Conservation (phyloP, 495 filamentous ascomycete species). For the Aspergillus haitiensis region DNA sequence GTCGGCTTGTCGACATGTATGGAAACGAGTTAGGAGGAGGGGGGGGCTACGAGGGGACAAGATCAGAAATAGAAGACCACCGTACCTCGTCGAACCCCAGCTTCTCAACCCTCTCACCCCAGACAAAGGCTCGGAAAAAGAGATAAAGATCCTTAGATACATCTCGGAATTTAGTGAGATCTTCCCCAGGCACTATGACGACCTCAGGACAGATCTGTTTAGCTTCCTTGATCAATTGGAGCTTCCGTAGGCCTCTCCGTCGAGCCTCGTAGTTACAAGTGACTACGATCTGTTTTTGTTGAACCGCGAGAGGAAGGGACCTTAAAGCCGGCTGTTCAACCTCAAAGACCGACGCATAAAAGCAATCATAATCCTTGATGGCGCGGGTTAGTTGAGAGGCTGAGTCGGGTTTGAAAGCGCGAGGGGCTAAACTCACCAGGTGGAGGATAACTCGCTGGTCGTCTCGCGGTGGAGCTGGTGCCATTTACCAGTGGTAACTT, state of each 20-base stretch:
- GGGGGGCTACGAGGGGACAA: no score
- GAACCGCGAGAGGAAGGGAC: conserved; percentile 68
- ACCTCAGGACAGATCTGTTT: conserved; percentile 79
- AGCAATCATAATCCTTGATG: conserved; percentile 84
- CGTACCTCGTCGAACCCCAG: conserved; percentile 82
- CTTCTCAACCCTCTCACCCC: conserved; percentile 73
- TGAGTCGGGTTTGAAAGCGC: neutral
- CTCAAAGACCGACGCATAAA: conserved; percentile 90
- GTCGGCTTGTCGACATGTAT: no score
- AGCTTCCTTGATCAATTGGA: conserved; percentile 80
- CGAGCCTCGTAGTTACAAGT: conserved; percentile 95
- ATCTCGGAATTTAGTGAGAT: conserved; percentile 81
- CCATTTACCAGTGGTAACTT: conserved; percentile 30
- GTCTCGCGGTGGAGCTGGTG: conserved; percentile 49
- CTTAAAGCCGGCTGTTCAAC: conserved; percentile 73
- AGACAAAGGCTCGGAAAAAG: conserved; percentile 66
- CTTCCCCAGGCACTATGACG: conserved; percentile 82
- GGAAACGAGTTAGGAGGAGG: no score
- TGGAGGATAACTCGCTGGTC: conserved; percentile 76
- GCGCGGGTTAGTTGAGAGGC: conserved; percentile 16
- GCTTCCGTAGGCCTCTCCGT: conserved; percentile 71
- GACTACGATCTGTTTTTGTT: conserved; percentile 88
- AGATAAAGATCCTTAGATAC: conserved; percentile 77
- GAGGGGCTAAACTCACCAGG: conserved; percentile 57
- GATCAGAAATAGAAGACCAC: no score